A percentile compares a stretch with the other conserved stretches of the same genome.
Conservation (phyloP, 352 stramenopile genomes). For the Phytophthora fragariae region DNA sequence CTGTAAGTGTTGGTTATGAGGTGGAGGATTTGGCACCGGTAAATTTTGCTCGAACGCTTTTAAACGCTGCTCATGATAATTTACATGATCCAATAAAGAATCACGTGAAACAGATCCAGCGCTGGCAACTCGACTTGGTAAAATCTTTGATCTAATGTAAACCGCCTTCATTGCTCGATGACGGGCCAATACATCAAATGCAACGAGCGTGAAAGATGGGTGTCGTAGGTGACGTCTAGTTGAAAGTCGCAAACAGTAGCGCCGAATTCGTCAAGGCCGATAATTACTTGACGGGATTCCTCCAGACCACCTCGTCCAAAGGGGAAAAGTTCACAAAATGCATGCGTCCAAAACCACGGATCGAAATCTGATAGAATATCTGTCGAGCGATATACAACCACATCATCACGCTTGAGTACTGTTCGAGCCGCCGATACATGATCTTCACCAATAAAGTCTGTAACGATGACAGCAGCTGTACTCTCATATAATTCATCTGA, state of each 20-base stretch:
- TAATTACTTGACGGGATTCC: too few species aligned
- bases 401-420: background rate
- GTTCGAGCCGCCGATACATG: background rate
- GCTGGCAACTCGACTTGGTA: background rate
- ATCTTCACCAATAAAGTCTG: background rate
- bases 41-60: too few species aligned
- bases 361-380: constrained; percentile 31
- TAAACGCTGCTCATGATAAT: background rate
- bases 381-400: constrained; percentile 15
- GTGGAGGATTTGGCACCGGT: background rate
- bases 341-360: constrained; percentile 18
- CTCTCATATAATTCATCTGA: background rate
- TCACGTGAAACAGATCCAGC: constrained; percentile 1
- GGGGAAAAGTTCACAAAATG: constrained; percentile 30
- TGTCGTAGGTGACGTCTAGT: too few species aligned
- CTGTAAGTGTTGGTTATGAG: background rate
- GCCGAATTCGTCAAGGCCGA: too few species aligned
- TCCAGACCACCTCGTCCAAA: constrained; percentile 17
- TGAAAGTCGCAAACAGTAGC: too few species aligned
- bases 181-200: too few species aligned
- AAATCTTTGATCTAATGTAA: too few species aligned
- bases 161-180: too few species aligned
- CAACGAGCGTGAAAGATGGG: too few species aligned
- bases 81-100: background rate
- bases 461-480: background rate